Evolutionary conservation across 2,329 filamentous ascomycete species (phyloP), one percentile per base, ranked within the genome.

Genomic region (Cladorrhinum sp.): DNA sequence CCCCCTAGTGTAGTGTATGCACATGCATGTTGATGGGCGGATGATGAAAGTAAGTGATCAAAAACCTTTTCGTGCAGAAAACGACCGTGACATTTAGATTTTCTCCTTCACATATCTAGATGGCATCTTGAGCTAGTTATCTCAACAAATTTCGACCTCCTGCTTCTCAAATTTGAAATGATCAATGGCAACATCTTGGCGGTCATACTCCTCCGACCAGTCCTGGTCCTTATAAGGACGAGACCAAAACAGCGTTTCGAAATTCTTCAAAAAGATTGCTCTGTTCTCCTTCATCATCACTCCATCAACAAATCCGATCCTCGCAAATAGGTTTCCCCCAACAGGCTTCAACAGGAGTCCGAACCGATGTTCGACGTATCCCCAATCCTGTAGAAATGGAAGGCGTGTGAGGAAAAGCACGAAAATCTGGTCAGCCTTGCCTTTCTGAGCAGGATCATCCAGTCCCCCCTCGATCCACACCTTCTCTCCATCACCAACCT

Each of bases 391-490:
- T 20, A 67, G 59, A 20, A 60, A 51, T 0, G 67, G 64, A 6
- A 68, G 42, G 2, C 67, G 60, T 55, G 2, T n/a, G n/a, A 67
- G 55, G 5, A 68, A 62, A 14, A 66, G 30, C 26, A 64, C 58
- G 3, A 21, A 54, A 42, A 62, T n/a, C 39, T 36, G 14, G 10
- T 21, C 2, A 9, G 7, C 12, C 23, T 28, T 1, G 7, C 12
- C 3, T 46, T 8, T 20, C 33, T 46, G 14, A 36, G 52, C 9
- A 12, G n/a, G 28, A n/a, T 56, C 14, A 30, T 67, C 67, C 12
- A 68, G 62, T n/a, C 24, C 51, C 60, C 66, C 67, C 18, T 69
- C 66, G 2, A 69, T 60, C 62, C 64, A 67, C 6, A 63, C 26
- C 2, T 16, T n/a, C 12, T 57, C 50, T 7, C 52, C 36, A 1